These are phyloP conservation scores for Musa acuminata DNA, from an alignment of 176 grass and related monocot genomes.

Conservation along the genomic window DNA sequence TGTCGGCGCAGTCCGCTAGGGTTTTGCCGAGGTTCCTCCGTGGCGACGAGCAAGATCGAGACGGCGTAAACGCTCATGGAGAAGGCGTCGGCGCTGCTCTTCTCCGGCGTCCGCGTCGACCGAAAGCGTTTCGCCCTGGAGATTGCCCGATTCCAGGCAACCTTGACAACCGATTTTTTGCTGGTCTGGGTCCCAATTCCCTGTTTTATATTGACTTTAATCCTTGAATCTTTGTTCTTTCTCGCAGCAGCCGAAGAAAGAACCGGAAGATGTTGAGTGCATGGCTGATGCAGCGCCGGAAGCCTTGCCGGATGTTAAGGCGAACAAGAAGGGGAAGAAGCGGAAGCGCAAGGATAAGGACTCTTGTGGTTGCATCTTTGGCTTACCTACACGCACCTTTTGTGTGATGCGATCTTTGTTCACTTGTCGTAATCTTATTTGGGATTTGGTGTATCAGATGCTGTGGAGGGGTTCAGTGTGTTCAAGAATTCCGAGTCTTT, in stretches of 20 bases:
- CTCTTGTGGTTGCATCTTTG: conserved; percentile 21
- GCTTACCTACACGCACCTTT: neutral
- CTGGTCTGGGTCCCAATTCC: neutral
- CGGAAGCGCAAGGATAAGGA: conserved; percentile 18
- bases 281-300: neutral
- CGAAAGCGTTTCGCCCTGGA: conserved; percentile 60
- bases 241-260: neutral
- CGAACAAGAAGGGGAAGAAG: conserved; percentile 37
- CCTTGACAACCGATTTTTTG: neutral
- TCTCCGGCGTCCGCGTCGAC: conserved; percentile 64
- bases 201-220: neutral
- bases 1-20: too few species aligned
- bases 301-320: neutral
- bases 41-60: too few species aligned
- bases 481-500: conserved; percentile 49
- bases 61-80: conserved; percentile 11
- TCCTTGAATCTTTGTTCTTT: neutral
- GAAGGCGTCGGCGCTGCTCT: conserved; percentile 57
- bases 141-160: conserved; percentile 50
- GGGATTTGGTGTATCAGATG: conserved; percentile 23
- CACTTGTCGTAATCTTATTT: conserved; percentile 8
- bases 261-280: neutral
- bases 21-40: too few species aligned
- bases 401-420: neutral
- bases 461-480: conserved; percentile 67